These are phyloP conservation scores for Colletotrichum siamense DNA, from an alignment of 2,329 filamentous ascomycete genomes.

Conservation along the genomic window DNA sequence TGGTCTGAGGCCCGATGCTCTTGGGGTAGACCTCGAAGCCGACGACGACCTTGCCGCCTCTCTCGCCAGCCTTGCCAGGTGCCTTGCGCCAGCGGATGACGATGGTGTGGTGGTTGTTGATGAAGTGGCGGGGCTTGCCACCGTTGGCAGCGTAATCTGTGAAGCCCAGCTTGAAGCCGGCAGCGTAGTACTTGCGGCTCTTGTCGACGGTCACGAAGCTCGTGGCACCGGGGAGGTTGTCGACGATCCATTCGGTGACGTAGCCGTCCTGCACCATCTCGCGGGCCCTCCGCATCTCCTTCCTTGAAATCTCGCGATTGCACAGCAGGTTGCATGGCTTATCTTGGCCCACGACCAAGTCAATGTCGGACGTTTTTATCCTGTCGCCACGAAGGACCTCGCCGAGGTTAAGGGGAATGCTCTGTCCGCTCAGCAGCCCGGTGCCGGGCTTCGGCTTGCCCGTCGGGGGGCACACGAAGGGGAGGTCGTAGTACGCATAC, in stretches of 20 bases:
- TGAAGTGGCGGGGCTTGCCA: slow-evolving; percentile 69
- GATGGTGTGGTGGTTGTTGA: slow-evolving; percentile 89
- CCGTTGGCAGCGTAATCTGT: slow-evolving; percentile 67
- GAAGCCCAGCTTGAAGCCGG: slow-evolving; percentile 88
- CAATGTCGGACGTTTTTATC: slow-evolving; percentile 84
- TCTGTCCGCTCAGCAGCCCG: slow-evolving; percentile 76
- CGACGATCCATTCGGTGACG: slow-evolving; percentile 92
- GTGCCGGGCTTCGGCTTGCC: slow-evolving; percentile 70
- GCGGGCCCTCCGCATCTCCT: slow-evolving; percentile 70
- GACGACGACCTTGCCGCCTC: slow-evolving; percentile 80
- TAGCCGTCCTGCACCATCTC: slow-evolving; percentile 80
- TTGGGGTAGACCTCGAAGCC: slow-evolving; percentile 92
- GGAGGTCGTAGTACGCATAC: slow-evolving; percentile 88
- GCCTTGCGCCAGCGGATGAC: slow-evolving; percentile 80
- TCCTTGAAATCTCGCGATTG: slow-evolving; percentile 67
- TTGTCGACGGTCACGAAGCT: slow-evolving; percentile 89
- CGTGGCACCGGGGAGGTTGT: slow-evolving; percentile 88
- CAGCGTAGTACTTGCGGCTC: slow-evolving; percentile 84
- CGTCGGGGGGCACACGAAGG: slow-evolving; percentile 83
- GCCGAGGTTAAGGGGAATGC: slow-evolving; percentile 81
- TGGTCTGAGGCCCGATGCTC: slow-evolving; percentile 69
- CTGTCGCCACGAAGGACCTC: slow-evolving; percentile 88
- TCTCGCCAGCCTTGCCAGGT: slow-evolving; percentile 69
- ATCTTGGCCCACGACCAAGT: slow-evolving; percentile 79
- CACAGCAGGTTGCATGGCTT: slow-evolving; percentile 77